phyloP scores from a whole-genome alignment of 441 rosid species.

The Corymbia citriodora region DNA sequence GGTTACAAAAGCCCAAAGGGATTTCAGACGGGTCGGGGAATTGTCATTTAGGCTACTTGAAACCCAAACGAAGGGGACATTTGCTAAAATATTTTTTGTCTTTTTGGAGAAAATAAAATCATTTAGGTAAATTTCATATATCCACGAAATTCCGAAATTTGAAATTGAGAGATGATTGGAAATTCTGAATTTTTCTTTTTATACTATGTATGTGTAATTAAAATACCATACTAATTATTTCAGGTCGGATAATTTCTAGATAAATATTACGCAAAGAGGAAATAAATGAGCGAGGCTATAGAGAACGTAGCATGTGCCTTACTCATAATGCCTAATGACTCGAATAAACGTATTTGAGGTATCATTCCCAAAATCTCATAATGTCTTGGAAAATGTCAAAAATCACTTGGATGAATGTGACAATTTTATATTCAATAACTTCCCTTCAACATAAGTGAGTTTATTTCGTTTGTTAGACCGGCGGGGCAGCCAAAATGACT shows the following conservation, averaged over 20 bases:
- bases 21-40: not conserved
- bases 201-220: not conserved
- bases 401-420: not conserved
- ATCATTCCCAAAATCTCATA: not conserved
- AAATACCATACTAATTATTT: not conserved
- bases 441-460: not conserved
- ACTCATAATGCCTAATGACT: not conserved
- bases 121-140: not conserved
- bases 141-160: accelerated
- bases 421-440: not conserved
- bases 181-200: not conserved
- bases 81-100: not conserved
- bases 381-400: not conserved
- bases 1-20: not conserved
- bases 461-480: not conserved
- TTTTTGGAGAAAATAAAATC: not conserved
- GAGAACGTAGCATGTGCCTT: not conserved
- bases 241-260: not conserved
- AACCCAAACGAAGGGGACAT: not conserved
- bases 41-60: not conserved
- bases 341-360: not conserved
- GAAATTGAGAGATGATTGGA: not conserved
- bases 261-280: not conserved
- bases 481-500: not conserved
- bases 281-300: not conserved